These are phyloP conservation scores for Ephemerocybe angulata DNA, from an alignment of 768 basidiomycete genomes.

Conservation along the genomic window DNA sequence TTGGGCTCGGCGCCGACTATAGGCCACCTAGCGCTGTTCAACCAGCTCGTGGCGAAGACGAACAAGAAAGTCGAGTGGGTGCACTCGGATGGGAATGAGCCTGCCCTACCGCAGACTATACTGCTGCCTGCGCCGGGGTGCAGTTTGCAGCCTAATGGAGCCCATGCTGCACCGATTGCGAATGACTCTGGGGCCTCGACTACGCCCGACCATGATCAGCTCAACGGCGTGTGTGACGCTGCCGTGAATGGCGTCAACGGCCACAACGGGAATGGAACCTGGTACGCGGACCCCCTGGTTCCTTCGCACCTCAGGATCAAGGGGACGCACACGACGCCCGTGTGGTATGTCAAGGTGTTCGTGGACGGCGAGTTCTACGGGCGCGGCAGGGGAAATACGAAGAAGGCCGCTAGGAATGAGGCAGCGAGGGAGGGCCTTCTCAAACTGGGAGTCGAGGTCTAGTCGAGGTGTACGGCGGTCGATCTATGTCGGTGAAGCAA, in stretches of 20 bases:
- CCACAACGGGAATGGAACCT: slow-evolving; percentile 7
- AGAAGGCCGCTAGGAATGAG: slow-evolving; percentile 77
- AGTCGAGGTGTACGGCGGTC: not conserved
- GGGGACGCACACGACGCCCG: slow-evolving; percentile 63
- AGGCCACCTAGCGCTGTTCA: slow-evolving; percentile 78
- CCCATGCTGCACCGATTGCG: not conserved
- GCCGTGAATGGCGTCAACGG: not conserved
- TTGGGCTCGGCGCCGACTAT: slow-evolving; percentile 24
- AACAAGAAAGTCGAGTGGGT: slow-evolving; percentile 66
- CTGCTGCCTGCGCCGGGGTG: not conserved
- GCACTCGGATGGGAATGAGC: slow-evolving; percentile 41
- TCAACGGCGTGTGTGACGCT: not conserved
- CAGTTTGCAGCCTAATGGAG: not conserved
- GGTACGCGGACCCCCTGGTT: slow-evolving; percentile 18
- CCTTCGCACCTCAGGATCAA: slow-evolving; percentile 25
- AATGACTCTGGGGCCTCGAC: not conserved
- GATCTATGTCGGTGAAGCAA: not conserved
- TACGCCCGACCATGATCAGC: not conserved
- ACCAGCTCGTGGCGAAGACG: slow-evolving; percentile 65
- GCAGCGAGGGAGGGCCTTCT: slow-evolving; percentile 73
- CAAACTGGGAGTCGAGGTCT: slow-evolving; percentile 46
- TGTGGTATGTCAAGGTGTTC: slow-evolving; percentile 67
- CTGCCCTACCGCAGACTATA: not conserved
- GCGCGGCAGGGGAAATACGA: slow-evolving; percentile 64
- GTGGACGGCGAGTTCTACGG: slow-evolving; percentile 62